Conservation (phyloP, 805 yeast genomes). For the Suhomyces tanzawaensis region DNA sequence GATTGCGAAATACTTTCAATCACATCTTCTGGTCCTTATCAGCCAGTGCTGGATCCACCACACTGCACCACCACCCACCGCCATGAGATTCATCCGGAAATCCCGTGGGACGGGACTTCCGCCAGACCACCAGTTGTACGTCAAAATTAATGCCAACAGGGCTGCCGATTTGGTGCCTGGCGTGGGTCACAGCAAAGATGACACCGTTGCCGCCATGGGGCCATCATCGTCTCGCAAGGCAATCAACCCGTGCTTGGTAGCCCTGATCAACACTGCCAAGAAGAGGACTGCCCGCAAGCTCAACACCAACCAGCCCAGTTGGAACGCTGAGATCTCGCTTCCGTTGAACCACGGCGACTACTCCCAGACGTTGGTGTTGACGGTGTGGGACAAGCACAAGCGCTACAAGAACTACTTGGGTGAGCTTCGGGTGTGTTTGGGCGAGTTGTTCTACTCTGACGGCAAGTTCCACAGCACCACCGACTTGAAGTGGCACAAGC, state of each 20-base stretch:
- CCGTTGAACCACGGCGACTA: conserved; percentile 31
- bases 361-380: conserved; percentile 28
- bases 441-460: conserved; percentile 24
- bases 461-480: conserved; percentile 16
- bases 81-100: neutral
- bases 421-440: conserved; percentile 31
- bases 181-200: neutral
- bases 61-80: too few species aligned
- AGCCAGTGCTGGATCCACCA: too few species aligned
- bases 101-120: conserved; percentile 1
- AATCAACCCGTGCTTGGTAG: conserved; percentile 38
- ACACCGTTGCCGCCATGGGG: too few species aligned
- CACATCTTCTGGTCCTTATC: too few species aligned
- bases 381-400: conserved; percentile 42
- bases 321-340: conserved; percentile 35
- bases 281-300: conserved; percentile 30
- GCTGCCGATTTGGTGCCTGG: conserved; percentile 38
- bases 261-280: conserved; percentile 27
- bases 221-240: conserved; percentile 14
- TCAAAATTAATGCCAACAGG: conserved; percentile 34
- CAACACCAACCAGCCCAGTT: conserved; percentile 37
- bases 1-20: too few species aligned
- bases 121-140: conserved; percentile 15
- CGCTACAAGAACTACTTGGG: conserved; percentile 40
- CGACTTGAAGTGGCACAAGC: conserved; percentile 44